These are phyloP conservation scores for Aspergillus luchuensis DNA, from an alignment of 2,329 filamentous ascomycete genomes.

Conservation along the genomic window DNA sequence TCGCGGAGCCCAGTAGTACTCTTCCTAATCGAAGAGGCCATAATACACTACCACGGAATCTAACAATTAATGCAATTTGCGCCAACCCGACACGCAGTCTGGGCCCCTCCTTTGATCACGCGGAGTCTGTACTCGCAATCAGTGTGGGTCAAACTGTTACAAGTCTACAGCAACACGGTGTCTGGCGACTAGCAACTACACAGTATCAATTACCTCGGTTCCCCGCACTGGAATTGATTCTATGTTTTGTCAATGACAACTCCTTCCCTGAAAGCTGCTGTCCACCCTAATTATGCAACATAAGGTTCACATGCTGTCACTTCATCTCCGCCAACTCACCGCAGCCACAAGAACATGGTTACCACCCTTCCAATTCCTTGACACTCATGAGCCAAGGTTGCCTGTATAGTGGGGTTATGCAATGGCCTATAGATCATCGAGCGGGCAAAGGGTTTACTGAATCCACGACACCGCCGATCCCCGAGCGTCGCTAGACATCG, in stretches of 20 bases:
- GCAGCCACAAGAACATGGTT: too few species aligned
- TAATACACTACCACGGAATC: neutral
- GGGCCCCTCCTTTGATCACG: neutral
- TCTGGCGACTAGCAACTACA: neutral
- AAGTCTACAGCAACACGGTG: neutral
- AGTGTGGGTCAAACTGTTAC: neutral
- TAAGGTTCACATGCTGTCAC: too few species aligned
- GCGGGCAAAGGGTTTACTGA: neutral
- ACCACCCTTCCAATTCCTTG: neutral
- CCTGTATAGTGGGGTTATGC: neutral
- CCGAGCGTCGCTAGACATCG: neutral
- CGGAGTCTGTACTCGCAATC: neutral
- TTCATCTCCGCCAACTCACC: too few species aligned
- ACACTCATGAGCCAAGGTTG: neutral
- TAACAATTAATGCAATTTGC: neutral
- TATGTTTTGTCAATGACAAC: neutral
- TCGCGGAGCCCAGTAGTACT: neutral
- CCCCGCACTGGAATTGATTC: neutral
- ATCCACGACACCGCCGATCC: neutral
- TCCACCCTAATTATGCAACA: too few species aligned
- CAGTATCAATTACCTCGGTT: neutral
- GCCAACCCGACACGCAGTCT: neutral
- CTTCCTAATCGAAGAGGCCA: neutral
- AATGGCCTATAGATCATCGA: neutral
- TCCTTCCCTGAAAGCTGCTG: neutral